Evolutionary conservation across 164 flowering plant genomes (phyloP).

Genomic region (Magnolia sinica): DNA sequence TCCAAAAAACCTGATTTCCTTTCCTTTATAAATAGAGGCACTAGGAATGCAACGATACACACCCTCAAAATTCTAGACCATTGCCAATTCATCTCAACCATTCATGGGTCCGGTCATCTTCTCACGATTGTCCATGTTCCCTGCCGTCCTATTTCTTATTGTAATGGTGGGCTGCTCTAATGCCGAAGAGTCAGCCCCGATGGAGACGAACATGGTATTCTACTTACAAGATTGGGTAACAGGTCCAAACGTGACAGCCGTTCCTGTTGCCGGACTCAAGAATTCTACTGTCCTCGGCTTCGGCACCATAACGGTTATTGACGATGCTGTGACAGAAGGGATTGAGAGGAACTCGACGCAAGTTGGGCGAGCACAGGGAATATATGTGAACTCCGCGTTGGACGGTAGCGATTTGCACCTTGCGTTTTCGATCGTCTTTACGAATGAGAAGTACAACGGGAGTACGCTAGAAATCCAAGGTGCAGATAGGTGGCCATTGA

Average conservation of each 20-base stretch:
- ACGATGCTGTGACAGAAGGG: conserved; percentile 12
- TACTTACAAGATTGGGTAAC: conserved; percentile 10
- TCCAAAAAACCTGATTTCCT: too few relatives aligned
- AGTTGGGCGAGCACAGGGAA: conserved; percentile 17
- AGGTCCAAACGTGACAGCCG: conserved; percentile 3
- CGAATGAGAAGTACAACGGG: conserved; percentile 9
- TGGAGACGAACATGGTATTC: conserved; percentile 12
- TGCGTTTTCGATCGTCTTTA: conserved; percentile 3
- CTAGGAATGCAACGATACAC: too few relatives aligned
- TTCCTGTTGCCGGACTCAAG: not conserved
- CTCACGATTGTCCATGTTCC: too few relatives aligned
- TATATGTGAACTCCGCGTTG: not conserved
- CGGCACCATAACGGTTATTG: conserved; percentile 8
- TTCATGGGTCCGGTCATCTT: too few relatives aligned
- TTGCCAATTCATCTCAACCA: too few relatives aligned
- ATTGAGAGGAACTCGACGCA: not conserved
- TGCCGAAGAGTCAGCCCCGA: not conserved
- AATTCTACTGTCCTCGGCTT: not conserved
- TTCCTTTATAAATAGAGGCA: too few relatives aligned
- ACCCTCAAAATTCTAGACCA: too few relatives aligned
- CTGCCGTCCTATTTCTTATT: too few relatives aligned
- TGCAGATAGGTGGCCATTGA: not conserved
- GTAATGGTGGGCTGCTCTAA: too few relatives aligned
- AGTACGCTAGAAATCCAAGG: conserved; percentile 18
- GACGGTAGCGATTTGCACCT: conserved; percentile 6